Evolutionary conservation across 169 alveolate species (phyloP), one percentile per base, ranked within the genome.

Genomic region (Cystoisospora suis): DNA sequence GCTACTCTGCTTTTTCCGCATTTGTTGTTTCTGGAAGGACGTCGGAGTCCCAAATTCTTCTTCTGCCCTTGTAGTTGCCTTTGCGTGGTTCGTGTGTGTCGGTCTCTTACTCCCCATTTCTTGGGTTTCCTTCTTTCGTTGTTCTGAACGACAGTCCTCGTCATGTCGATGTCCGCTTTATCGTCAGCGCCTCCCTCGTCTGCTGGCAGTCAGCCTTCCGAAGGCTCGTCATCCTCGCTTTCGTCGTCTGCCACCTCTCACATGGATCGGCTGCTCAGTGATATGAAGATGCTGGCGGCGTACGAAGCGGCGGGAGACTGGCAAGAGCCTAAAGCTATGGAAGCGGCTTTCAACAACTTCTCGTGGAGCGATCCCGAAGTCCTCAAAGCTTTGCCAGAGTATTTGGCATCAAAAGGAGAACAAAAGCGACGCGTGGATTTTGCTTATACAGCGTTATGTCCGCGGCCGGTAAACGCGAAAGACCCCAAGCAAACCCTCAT

Each of bases 321-420:
- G 95, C 93, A 93, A 53, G 95, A 93, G 88, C 90, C 92, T 49
- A 69, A 86, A 46, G 90, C 92, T 85, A 93, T 93, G 95, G 81
- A 92, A 44, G 88, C 75, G 59, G 91, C 95, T 44, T 93, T 93
- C 90, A 87, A 93, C 45, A 88, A 81, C 40, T 70, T 93, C 80
- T 93, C 95, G 17, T 93, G 95, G 95, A 88, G 61, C 40, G 95
- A 93, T 46, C 75, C 95, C 2, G 90, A 90, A n/a, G 93, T 93
- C 15, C 45, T 91, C 12, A 86, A 81, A 58, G 90, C 93, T 34
- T 86, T 93, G 75, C 94, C 92, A 9, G 92, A 90, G 81, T 92
- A 92, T 81, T 83, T 94, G 32, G 86, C 75, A 44, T 89, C 94
- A 20, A 81, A 83, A 47, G 96, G 93, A n/a, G 93, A 75, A 53